Conservation (phyloP, 345 rosid genomes). For the Eucalyptus victrix region DNA sequence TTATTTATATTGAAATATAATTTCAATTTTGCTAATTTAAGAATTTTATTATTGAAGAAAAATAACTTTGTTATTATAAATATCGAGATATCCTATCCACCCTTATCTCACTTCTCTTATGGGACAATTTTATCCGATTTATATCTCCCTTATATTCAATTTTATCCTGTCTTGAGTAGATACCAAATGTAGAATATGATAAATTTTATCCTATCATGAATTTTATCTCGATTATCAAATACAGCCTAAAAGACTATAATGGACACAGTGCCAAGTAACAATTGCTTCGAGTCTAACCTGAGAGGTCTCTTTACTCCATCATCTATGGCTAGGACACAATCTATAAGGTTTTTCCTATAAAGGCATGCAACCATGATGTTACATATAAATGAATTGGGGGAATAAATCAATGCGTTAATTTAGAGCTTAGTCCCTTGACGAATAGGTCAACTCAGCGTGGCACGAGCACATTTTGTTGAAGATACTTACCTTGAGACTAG, state of each 20-base stretch:
- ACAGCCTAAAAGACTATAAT: neutral
- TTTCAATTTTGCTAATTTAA: too few species aligned
- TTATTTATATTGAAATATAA: too few species aligned
- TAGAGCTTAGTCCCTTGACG: neutral
- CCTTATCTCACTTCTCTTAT: rapidly evolving
- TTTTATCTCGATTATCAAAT: too few species aligned
- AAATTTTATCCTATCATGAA: rapidly evolving
- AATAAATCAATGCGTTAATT: neutral
- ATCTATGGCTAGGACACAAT: neutral
- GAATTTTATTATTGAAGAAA: too few species aligned
- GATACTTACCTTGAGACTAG: neutral
- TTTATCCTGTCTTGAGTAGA: too few species aligned
- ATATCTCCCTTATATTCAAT: too few species aligned
- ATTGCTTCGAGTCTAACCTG: neutral
- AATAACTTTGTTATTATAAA: too few species aligned
- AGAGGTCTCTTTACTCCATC: neutral
- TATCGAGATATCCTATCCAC: rapidly evolving
- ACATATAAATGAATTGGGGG: neutral
- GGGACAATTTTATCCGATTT: too few species aligned
- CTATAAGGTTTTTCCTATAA: neutral
- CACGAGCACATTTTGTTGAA: neutral
- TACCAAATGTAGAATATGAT: too few species aligned
- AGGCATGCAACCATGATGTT: neutral
- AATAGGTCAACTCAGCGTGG: neutral
- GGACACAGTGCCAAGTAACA: neutral